Percentiles rank a stretch among this genome's conserved stretches.
phyloP scores from a whole-genome alignment of 306 rosid genomes.

The Malus orientalis region DNA sequence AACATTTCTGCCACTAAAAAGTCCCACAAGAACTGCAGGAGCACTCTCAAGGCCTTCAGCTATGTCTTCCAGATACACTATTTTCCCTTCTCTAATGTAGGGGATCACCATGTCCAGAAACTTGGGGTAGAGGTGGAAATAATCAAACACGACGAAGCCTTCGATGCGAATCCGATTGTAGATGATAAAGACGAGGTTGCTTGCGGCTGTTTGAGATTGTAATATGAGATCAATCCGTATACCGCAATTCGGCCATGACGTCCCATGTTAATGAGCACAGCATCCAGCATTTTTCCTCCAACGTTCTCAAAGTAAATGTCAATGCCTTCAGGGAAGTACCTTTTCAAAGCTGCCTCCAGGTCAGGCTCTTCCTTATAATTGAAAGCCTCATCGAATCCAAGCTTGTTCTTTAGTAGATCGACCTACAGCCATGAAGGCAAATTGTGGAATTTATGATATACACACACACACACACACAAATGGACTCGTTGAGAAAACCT shows the following conservation, averaged over 20 bases:
- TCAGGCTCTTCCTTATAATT: constrained; percentile 8
- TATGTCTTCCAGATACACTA: neutral
- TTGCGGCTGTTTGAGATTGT: neutral
- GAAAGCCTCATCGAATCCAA: constrained; percentile 1
- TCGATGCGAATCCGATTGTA: neutral
- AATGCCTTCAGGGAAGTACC: neutral
- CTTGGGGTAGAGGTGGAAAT: neutral
- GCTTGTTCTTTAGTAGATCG: neutral
- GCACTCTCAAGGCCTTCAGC: neutral
- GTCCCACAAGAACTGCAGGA: neutral
- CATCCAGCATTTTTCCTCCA: neutral
- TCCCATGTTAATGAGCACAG: constrained; percentile 1
- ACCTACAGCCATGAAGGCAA: neutral
- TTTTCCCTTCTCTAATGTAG: neutral
- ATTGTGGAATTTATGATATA: neutral
- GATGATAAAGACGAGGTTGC: neutral
- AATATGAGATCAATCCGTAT: neutral
- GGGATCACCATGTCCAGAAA: constrained; percentile 2
- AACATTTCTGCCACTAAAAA: neutral
- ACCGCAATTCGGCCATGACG: neutral
- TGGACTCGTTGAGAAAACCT: too few relatives aligned
- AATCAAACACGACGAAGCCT: neutral
- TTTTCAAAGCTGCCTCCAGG: constrained; percentile 2
- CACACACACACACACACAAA: too few relatives aligned
- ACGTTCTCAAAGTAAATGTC: neutral